Evolutionary conservation across 176 grass and related monocot species (phyloP).

Genomic region (Oryza rufipogon): DNA sequence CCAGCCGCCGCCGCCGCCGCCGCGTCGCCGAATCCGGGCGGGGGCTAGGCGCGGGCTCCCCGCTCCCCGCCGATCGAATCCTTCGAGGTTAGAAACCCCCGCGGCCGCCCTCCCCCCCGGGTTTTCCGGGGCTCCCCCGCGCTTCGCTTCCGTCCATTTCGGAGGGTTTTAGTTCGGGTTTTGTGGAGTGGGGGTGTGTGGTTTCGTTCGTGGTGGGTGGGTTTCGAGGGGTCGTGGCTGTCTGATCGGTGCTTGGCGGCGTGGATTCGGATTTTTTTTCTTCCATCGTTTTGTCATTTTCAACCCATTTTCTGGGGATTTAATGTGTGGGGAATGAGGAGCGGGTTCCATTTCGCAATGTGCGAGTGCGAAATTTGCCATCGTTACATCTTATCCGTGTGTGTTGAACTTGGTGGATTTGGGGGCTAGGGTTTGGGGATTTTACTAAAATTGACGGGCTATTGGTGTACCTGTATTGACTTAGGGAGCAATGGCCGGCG

Average conservation of each 20-base stretch:
- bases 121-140: not conserved
- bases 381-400: constrained; percentile 10
- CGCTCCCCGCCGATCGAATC: not conserved
- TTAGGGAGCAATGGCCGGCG: constrained; percentile 22
- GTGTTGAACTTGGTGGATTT: constrained; percentile 34
- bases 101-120: not conserved
- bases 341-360: constrained; percentile 40
- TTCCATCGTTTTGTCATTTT: constrained; percentile 17
- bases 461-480: constrained; percentile 28
- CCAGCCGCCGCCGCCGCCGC: constrained; percentile 6
- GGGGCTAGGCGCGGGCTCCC: not conserved
- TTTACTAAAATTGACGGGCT: constrained; percentile 15
- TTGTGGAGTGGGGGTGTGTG: not conserved
- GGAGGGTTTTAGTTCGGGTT: constrained; percentile 29
- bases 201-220: not conserved
- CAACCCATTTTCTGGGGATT: constrained; percentile 5
- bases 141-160: constrained; percentile 17
- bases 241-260: constrained; percentile 14
- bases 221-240: constrained; percentile 16
- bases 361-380: not conserved
- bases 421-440: constrained; percentile 57
- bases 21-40: constrained; percentile 27
- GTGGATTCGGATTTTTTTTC: constrained; percentile 24
- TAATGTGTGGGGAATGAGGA: not conserved
- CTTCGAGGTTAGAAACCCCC: constrained; percentile 37